A percentile compares a stretch with the other conserved stretches of the same genome.
Conservation (phyloP, 2,329 filamentous ascomycete genomes). For the Byssochlamys sp. region DNA sequence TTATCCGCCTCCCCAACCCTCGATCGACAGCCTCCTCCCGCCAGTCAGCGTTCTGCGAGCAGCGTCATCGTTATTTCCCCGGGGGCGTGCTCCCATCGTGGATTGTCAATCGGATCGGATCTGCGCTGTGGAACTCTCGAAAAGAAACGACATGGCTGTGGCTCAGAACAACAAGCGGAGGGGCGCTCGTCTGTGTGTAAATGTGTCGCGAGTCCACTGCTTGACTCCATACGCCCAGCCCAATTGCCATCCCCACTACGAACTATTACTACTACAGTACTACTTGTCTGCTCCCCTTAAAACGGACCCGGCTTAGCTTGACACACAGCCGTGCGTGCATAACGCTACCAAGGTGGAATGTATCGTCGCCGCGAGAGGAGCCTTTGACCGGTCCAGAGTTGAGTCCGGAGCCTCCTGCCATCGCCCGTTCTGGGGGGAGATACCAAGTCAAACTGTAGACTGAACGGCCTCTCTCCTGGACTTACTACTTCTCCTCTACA, state of each 20-base stretch:
- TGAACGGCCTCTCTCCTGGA: not conserved
- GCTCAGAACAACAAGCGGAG: not conserved
- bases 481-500: not conserved
- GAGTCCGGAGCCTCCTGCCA: conserved; percentile 7
- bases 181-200: not conserved
- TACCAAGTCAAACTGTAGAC: not conserved
- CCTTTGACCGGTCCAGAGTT: conserved; percentile 13
- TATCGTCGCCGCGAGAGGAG: conserved; percentile 9
- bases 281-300: conserved; percentile 12
- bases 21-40: not conserved
- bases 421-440: not conserved
- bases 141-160: not conserved
- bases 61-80: not conserved
- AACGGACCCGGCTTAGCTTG: conserved; percentile 15
- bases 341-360: conserved; percentile 4
- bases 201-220: not conserved
- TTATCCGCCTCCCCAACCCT: too few species aligned
- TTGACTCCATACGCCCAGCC: not conserved
- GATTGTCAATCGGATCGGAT: not conserved
- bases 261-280: too few species aligned
- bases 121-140: not conserved
- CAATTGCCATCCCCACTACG: conserved; percentile 12
- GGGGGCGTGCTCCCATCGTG: not conserved
- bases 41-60: not conserved
- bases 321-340: conserved; percentile 21